These are phyloP conservation scores for Leucocoprinus birnbaumii DNA, from an alignment of 768 basidiomycete species.

Conservation along the genomic window DNA sequence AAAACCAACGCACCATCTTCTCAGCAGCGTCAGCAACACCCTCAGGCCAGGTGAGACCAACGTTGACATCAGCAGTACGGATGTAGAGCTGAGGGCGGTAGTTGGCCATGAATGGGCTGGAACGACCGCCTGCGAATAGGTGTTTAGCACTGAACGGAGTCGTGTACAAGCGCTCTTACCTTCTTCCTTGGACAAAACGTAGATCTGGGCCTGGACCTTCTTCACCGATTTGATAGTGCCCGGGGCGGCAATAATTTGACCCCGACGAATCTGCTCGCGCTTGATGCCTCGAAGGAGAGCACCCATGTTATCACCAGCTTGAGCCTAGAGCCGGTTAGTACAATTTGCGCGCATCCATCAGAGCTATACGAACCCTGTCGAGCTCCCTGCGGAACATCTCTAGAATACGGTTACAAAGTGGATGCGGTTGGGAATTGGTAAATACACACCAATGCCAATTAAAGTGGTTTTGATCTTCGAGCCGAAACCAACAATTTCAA, in stretches of 20 bases:
- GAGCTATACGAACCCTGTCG: conserved; percentile 64
- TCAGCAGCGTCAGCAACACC: conserved; percentile 78
- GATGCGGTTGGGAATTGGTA: not conserved
- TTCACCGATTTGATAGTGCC: conserved; percentile 92
- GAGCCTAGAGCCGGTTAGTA: conserved; percentile 49
- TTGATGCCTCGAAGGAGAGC: conserved; percentile 95
- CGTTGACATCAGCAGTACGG: conserved; percentile 93
- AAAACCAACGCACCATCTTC: conserved; percentile 64
- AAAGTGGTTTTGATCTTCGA: conserved; percentile 83
- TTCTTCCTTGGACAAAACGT: conserved; percentile 41
- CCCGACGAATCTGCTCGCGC: conserved; percentile 92
- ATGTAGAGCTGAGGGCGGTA: conserved; percentile 96
- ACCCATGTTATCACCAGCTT: conserved; percentile 99
- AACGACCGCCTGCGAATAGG: conserved; percentile 59
- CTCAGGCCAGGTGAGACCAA: conserved; percentile 79
- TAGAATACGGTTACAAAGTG: conserved; percentile 23
- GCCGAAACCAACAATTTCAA: conserved; percentile 91
- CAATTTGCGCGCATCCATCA: not conserved
- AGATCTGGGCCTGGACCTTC: conserved; percentile 93
- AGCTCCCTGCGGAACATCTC: conserved; percentile 99
- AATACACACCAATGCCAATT: conserved; percentile 80
- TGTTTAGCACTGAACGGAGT: not conserved
- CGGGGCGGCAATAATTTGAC: conserved; percentile 86
- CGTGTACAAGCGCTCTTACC: not conserved
- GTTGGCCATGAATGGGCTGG: conserved; percentile 89